Evolutionary conservation across 495 filamentous ascomycete genomes (phyloP).

Genomic region (Recurvomyces mirabilis): DNA sequence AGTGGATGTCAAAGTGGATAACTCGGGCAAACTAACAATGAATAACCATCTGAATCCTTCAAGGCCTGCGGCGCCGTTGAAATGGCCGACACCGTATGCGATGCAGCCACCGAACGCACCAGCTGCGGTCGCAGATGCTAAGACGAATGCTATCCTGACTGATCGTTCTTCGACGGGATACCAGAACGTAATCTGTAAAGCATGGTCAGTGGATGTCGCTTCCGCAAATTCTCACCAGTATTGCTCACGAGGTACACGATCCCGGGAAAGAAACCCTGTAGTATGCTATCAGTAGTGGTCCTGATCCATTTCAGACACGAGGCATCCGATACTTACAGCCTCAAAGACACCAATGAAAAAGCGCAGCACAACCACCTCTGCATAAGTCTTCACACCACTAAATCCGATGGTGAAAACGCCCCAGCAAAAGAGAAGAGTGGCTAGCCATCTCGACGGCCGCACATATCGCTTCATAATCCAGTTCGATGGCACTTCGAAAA

Average conservation of each 20-base stretch:
- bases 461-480: slow-evolving; percentile 22
- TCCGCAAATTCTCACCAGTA: background rate
- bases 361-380: slow-evolving; percentile 34
- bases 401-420: slow-evolving; percentile 17
- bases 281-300: no score
- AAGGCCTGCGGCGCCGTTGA: slow-evolving; percentile 14
- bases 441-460: slow-evolving; percentile 13
- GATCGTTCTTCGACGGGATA: slow-evolving; percentile 14
- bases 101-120: slow-evolving; percentile 19
- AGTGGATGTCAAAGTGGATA: no score
- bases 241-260: slow-evolving; percentile 19
- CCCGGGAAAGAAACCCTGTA: slow-evolving; percentile 37
- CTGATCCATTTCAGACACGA: no score
- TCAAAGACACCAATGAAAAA: slow-evolving; percentile 32
- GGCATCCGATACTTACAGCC: no score
- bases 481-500: slow-evolving; percentile 16
- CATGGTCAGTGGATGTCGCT: background rate
- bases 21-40: slow-evolving; percentile 44
- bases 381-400: slow-evolving; percentile 32
- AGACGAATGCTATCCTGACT: slow-evolving; percentile 13
- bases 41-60: slow-evolving; percentile 18
- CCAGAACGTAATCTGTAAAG: no score
- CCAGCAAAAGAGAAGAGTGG: slow-evolving; percentile 11
- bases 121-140: slow-evolving; percentile 15
- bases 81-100: slow-evolving; percentile 16